Evolutionary conservation across 352 stramenopile genomes (phyloP).

Genomic region (Phytophthora agathidicida): DNA sequence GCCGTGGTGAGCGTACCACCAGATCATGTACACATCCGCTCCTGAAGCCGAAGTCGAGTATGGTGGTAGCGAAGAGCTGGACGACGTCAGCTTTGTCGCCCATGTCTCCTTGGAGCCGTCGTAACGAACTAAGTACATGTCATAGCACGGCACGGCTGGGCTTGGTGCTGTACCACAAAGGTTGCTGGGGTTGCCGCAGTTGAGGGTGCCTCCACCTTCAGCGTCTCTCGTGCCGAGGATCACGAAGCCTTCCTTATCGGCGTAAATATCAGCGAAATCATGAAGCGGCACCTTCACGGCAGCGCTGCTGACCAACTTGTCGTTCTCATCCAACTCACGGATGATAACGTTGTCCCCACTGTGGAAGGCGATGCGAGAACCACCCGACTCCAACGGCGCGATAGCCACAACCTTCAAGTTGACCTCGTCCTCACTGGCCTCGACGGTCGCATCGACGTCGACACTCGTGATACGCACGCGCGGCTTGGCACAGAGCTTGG

Average conservation of each 20-base stretch:
- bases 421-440: conserved; percentile 57
- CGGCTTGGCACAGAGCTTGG: conserved; percentile 49
- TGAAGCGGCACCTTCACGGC: conserved; percentile 43
- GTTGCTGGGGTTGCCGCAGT: conserved; percentile 64
- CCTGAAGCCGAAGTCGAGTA: conserved; percentile 57
- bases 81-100: conserved; percentile 63
- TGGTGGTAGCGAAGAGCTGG: conserved; percentile 53
- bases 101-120: conserved; percentile 55
- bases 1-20: conserved; percentile 73
- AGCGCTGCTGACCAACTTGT: conserved; percentile 46
- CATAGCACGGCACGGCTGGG: conserved; percentile 53
- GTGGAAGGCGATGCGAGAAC: conserved; percentile 57
- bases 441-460: conserved; percentile 38
- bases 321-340: conserved; percentile 49
- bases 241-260: conserved; percentile 61
- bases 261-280: conserved; percentile 66
- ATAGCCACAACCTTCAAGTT: conserved; percentile 56
- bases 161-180: conserved; percentile 47
- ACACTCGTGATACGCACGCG: conserved; percentile 49
- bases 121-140: conserved; percentile 68
- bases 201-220: conserved; percentile 55
- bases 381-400: conserved; percentile 44
- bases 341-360: conserved; percentile 55
- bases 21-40: conserved; percentile 67
- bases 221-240: conserved; percentile 55